Percentiles rank a stretch among this genome's conserved stretches.
These are phyloP conservation scores for Paraphaeosphaeria minitans DNA, from an alignment of 2,329 filamentous ascomycete species.

Conservation along the genomic window DNA sequence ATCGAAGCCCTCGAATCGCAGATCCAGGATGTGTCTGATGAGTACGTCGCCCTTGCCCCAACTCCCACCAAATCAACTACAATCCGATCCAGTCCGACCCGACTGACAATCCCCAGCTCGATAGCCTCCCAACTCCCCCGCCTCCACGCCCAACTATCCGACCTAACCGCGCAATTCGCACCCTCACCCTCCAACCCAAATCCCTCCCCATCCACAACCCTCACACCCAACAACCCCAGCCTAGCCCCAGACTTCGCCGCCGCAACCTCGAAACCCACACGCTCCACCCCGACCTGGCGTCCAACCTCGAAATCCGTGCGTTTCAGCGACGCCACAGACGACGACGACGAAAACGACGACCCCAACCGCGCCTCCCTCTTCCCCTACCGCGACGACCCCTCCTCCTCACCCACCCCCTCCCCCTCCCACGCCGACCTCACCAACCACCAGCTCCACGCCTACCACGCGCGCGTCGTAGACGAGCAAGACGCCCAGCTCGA, in stretches of 20 bases:
- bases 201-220: conserved; percentile 45
- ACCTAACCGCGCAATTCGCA: conserved; percentile 81
- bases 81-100: background rate
- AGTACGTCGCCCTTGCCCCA: conserved; percentile 39
- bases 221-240: conserved; percentile 51
- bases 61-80: too few relatives aligned
- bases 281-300: too few relatives aligned
- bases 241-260: conserved; percentile 45
- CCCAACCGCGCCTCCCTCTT: conserved; percentile 63
- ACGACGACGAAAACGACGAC: conserved; percentile 45
- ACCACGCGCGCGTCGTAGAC: conserved; percentile 79
- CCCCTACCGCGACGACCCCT: conserved; percentile 74
- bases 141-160: conserved; percentile 74
- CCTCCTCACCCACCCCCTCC: conserved; percentile 47
- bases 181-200: conserved; percentile 57
- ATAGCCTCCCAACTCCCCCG: conserved; percentile 64
- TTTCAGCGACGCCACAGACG: conserved; percentile 67
- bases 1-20: conserved; percentile 71
- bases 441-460: conserved; percentile 85
- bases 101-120: conserved; percentile 27
- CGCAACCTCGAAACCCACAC: conserved; percentile 30
- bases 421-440: conserved; percentile 65
- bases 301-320: conserved; percentile 84
- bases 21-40: conserved; percentile 64
- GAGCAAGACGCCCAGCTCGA: conserved; percentile 96